phyloP scores from a whole-genome alignment of 306 rosid genomes.

The Elaeagnus macrophylla region DNA sequence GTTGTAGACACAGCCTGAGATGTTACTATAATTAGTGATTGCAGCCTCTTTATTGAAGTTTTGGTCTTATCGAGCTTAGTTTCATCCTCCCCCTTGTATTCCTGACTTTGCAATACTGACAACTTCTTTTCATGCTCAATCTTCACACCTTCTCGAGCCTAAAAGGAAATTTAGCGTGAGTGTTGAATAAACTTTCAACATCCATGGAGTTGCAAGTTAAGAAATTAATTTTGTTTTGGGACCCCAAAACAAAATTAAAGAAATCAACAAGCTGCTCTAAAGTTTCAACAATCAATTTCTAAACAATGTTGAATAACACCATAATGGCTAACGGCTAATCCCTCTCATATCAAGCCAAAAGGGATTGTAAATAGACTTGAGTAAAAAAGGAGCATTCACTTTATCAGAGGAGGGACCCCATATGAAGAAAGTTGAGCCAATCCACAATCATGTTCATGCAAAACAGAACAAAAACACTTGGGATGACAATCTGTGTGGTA shows the following conservation, averaged over 20 bases:
- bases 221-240: too few relatives aligned
- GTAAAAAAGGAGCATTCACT: not conserved
- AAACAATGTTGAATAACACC: not conserved
- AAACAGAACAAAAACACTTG: not conserved
- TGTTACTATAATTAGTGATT: constrained; percentile 76
- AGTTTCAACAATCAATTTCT: not conserved
- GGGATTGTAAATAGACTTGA: not conserved
- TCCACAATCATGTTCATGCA: too few relatives aligned
- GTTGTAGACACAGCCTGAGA: constrained; percentile 97
- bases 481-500: too few relatives aligned
- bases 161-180: constrained; percentile 1
- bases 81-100: constrained; percentile 88
- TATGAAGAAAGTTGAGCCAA: not conserved
- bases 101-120: constrained; percentile 70
- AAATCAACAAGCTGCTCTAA: not conserved
- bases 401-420: constrained; percentile 2
- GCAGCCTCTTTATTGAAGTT: constrained; percentile 71
- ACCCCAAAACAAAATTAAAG: too few relatives aligned
- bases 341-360: not conserved
- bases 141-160: constrained; percentile 92
- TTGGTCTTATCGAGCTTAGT: constrained; percentile 84
- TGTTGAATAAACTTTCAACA: constrained; percentile 4
- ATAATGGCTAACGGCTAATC: not conserved
- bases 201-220: not conserved
- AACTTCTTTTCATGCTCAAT: constrained; percentile 87